phyloP scores from a whole-genome alignment of 805 yeast genomes.

The Zygoascus biomembranicola region DNA sequence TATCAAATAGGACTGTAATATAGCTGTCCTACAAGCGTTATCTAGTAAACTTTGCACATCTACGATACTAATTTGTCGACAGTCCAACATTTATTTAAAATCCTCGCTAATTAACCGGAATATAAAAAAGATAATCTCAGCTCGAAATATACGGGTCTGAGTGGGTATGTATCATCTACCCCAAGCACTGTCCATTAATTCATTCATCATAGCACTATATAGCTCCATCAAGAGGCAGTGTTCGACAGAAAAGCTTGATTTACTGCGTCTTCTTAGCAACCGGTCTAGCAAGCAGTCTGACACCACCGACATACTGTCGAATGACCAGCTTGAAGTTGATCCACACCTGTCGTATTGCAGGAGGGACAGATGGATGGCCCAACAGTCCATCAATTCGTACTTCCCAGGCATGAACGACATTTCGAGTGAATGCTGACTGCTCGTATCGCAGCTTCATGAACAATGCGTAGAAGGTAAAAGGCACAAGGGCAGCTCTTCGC shows the following conservation, averaged over 20 bases:
- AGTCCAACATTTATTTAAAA: too few relatives aligned
- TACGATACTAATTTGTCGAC: too few relatives aligned
- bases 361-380: slow-evolving; percentile 47
- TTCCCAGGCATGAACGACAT: slow-evolving; percentile 60
- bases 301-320: slow-evolving; percentile 6
- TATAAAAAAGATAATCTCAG: too few relatives aligned
- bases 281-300: neutral
- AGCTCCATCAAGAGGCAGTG: too few relatives aligned
- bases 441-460: slow-evolving; percentile 76
- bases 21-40: too few relatives aligned
- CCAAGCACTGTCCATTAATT: too few relatives aligned
- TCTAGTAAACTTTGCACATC: too few relatives aligned
- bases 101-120: too few relatives aligned
- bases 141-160: too few relatives aligned
- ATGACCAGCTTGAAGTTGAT: slow-evolving; percentile 33
- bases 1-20: too few relatives aligned
- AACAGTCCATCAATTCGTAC: slow-evolving; percentile 53
- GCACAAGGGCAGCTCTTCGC: slow-evolving; percentile 53
- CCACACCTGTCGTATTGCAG: slow-evolving; percentile 43
- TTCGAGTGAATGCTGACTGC: slow-evolving; percentile 62
- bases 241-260: neutral
- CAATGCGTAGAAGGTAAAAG: slow-evolving; percentile 38
- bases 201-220: too few relatives aligned
- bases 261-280: neutral
- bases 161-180: too few relatives aligned